These are phyloP conservation scores for Salix viminalis DNA, from an alignment of 345 rosid species.

Conservation along the genomic window DNA sequence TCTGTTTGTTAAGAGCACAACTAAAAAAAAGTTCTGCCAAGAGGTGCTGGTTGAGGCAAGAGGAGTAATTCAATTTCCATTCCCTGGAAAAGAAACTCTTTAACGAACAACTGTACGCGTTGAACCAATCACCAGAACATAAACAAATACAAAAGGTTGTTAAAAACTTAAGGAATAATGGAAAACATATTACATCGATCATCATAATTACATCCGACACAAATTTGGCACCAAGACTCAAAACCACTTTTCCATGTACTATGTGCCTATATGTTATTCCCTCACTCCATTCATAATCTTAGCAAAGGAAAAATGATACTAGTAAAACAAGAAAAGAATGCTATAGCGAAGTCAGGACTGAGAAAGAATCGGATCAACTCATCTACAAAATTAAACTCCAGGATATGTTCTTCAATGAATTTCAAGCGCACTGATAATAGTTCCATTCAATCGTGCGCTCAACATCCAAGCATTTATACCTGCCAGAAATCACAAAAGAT, in stretches of 20 bases:
- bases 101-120: background rate
- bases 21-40: background rate
- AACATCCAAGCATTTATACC: slow-evolving; percentile 13
- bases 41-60: background rate
- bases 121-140: background rate
- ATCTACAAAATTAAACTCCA: background rate
- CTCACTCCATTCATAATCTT: background rate
- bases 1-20: too few species aligned
- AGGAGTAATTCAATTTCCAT: background rate
- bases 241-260: background rate
- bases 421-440: background rate
- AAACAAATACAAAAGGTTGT: background rate
- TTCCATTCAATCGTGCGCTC: background rate
- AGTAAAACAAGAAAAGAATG: background rate
- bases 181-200: background rate
- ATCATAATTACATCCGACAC: background rate
- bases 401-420: background rate
- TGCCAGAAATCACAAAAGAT: slow-evolving; percentile 11
- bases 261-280: background rate
- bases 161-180: background rate
- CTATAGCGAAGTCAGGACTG: background rate
- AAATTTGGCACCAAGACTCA: too few species aligned
- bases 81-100: background rate
- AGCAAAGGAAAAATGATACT: background rate
- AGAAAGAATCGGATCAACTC: background rate